Conservation (phyloP, 345 rosid genomes). For the Moringa oleifera region DNA sequence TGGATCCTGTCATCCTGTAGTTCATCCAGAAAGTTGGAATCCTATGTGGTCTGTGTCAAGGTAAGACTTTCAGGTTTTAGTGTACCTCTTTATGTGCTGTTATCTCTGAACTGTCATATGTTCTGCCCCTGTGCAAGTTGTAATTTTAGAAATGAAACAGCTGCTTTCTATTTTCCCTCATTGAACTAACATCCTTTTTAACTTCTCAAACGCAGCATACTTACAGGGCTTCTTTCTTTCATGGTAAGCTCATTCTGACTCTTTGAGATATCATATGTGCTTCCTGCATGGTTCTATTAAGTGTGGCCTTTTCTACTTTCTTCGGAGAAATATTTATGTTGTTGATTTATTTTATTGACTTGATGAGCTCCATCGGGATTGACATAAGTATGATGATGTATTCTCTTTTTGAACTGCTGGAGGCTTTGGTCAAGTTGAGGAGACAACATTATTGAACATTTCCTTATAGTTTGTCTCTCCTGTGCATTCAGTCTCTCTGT, state of each 20-base stretch:
- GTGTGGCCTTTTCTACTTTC: not conserved
- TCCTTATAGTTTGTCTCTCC: no score
- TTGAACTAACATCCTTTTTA: constrained; percentile 13
- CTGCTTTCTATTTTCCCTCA: not conserved
- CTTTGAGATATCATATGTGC: not conserved
- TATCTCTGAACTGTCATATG: not conserved
- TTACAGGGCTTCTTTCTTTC: constrained; percentile 95
- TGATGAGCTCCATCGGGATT: not conserved
- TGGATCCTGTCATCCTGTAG: constrained; percentile 38
- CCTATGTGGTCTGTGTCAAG: constrained; percentile 99
- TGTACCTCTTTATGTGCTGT: constrained; percentile 2
- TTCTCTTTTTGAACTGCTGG: no score
- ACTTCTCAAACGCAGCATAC: constrained; percentile 69
- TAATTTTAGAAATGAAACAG: not conserved
- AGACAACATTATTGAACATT: no score
- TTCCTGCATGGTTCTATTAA: not conserved
- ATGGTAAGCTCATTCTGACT: constrained; percentile 58
- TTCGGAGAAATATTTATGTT: not conserved
- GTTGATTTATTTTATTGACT: not conserved
- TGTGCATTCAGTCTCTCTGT: no score
- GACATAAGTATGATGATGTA: no score
- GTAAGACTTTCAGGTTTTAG: constrained; percentile 30
- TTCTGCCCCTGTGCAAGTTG: not conserved
- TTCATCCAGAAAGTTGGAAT: constrained; percentile 99
- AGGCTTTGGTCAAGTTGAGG: no score